phyloP scores from a whole-genome alignment of 805 yeast species.

The Peterozyma xylosa region DNA sequence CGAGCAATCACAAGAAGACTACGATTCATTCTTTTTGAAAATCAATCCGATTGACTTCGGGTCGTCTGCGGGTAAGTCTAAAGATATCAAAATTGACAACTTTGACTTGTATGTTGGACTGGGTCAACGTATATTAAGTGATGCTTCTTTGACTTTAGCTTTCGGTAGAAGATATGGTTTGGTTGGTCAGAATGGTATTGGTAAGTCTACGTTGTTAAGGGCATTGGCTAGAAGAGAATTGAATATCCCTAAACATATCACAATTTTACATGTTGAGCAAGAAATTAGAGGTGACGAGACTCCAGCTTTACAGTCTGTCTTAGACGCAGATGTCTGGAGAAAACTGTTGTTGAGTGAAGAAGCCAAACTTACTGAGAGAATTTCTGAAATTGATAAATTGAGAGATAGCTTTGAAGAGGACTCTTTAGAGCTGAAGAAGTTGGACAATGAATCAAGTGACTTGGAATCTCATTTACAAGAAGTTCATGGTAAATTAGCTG shows the following conservation, averaged over 20 bases:
- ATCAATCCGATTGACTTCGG: slow-evolving; percentile 94
- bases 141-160: slow-evolving; percentile 79
- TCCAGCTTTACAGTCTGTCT: slow-evolving; percentile 85
- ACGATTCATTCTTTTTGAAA: slow-evolving; percentile 90
- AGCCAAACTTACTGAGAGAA: slow-evolving; percentile 60
- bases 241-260: slow-evolving; percentile 89
- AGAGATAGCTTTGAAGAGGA: slow-evolving; percentile 69
- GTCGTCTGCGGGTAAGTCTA: slow-evolving; percentile 89
- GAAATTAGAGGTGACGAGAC: slow-evolving; percentile 93
- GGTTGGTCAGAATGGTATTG: slow-evolving; percentile 99
- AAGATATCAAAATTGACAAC: slow-evolving; percentile 88
- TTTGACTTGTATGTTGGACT: slow-evolving; percentile 95
- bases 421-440: slow-evolving; percentile 62
- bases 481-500: slow-evolving; percentile 73
- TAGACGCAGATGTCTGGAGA: slow-evolving; percentile 99
- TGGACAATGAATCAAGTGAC: slow-evolving; percentile 89
- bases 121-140: slow-evolving; percentile 86
- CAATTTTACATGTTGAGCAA: slow-evolving; percentile 95
- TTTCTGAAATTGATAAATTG: slow-evolving; percentile 65
- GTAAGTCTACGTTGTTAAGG: slow-evolving; percentile 88
- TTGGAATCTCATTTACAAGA: slow-evolving; percentile 72
- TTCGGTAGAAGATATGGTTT: slow-evolving; percentile 95
- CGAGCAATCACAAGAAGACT: slow-evolving; percentile 61
- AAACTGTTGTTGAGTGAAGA: slow-evolving; percentile 81
- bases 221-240: slow-evolving; percentile 93